phyloP scores from a whole-genome alignment of 176 grass and related monocot species.

The Carex scoparia region DNA sequence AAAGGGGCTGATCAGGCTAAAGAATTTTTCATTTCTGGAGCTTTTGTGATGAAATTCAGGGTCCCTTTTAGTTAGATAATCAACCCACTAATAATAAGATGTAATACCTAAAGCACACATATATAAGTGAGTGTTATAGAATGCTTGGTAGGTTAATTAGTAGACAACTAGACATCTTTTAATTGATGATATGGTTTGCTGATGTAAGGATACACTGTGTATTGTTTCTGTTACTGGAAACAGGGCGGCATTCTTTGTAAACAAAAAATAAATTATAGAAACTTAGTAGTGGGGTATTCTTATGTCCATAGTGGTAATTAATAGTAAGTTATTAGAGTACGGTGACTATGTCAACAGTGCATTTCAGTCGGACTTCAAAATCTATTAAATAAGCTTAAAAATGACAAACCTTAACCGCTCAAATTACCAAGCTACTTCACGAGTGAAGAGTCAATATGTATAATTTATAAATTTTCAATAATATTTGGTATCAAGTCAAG shows the following conservation, averaged over 20 bases:
- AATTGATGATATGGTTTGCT: not conserved
- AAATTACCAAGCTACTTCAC: no score
- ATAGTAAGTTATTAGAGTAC: not conserved
- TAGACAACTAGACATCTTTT: not conserved
- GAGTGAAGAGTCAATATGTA: no score
- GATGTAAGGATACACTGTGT: not conserved
- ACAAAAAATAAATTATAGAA: not conserved
- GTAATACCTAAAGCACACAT: not conserved
- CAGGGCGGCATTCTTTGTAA: not conserved
- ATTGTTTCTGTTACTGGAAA: not conserved
- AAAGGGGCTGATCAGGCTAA: not conserved
- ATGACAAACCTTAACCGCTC: no score
- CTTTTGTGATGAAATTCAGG: conserved; percentile 1
- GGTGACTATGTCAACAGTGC: no score
- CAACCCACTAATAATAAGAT: not conserved
- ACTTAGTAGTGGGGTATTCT: not conserved
- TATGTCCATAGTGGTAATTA: not conserved
- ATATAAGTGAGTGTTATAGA: not conserved
- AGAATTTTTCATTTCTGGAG: not conserved
- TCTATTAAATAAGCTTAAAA: no score
- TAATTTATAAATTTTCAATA: no score
- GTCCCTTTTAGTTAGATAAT: not conserved
- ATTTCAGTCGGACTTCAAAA: no score
- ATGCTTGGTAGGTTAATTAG: not conserved
- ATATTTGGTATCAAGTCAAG: no score